These are phyloP conservation scores for Polytolypa hystricis DNA, from an alignment of 2,329 filamentous ascomycete species.

Conservation along the genomic window DNA sequence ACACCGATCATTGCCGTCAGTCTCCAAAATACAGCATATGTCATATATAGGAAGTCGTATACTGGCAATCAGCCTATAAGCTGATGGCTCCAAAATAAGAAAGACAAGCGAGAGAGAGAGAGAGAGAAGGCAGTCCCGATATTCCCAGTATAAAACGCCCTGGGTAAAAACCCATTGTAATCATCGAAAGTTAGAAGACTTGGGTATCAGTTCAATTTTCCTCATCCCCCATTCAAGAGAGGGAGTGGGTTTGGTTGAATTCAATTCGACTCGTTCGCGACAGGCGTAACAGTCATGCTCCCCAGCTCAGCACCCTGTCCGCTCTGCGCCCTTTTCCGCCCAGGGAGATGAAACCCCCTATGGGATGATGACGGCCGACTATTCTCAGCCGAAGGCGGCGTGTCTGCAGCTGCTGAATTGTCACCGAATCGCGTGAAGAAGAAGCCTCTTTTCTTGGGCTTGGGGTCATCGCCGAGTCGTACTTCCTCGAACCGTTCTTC, in stretches of 20 bases:
- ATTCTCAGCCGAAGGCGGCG: conserved; percentile 20
- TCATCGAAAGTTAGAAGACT: too few relatives aligned
- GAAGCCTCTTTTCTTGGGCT: conserved; percentile 64
- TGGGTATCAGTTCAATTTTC: too few relatives aligned
- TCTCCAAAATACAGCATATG: too few relatives aligned
- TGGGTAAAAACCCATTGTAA: too few relatives aligned
- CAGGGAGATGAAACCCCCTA: conserved; percentile 55
- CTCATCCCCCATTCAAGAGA: neutral
- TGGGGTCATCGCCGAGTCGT: conserved; percentile 65
- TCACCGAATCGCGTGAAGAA: conserved; percentile 69
- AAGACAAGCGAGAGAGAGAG: too few relatives aligned
- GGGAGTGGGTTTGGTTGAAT: too few relatives aligned
- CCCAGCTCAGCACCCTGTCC: conserved; percentile 62
- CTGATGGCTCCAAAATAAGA: too few relatives aligned
- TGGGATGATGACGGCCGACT: conserved; percentile 35
- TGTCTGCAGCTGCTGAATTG: conserved; percentile 26
- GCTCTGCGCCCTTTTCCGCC: conserved; percentile 60
- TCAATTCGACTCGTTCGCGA: neutral
- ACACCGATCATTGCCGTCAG: too few relatives aligned
- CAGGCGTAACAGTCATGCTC: conserved; percentile 37
- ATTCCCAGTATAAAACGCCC: too few relatives aligned
- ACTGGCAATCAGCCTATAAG: too few relatives aligned
- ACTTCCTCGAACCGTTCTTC: conserved; percentile 87
- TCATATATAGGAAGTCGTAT: too few relatives aligned
- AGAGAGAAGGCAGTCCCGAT: too few relatives aligned